Conservation (phyloP, 441 rosid species). For the Arabidopsis lyrata region DNA sequence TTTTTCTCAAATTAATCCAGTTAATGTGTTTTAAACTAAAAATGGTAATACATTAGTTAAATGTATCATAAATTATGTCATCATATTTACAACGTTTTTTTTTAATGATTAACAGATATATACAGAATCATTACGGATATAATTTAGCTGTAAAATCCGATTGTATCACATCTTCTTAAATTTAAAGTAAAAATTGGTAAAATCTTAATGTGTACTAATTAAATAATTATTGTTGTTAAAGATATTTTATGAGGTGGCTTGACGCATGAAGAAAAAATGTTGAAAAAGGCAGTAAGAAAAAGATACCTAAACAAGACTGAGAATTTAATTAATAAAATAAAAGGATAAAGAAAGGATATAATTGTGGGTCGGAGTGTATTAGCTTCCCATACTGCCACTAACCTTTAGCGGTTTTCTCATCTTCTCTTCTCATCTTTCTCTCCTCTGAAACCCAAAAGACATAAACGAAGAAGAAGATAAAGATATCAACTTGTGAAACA, state of each 20-base stretch:
- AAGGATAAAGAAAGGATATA: slow-evolving; percentile 24
- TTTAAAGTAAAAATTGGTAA: neutral
- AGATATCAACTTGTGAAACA: neutral
- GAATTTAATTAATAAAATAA: neutral
- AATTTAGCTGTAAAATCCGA: slow-evolving; percentile 5
- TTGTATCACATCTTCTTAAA: neutral
- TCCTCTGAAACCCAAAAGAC: slow-evolving; percentile 7
- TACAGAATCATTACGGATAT: neutral
- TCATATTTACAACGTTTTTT: neutral
- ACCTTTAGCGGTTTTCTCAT: slow-evolving; percentile 46
- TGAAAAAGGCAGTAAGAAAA: slow-evolving; percentile 30
- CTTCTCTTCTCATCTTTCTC: slow-evolving; percentile 36
- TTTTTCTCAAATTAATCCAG: no score
- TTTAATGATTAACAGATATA: neutral
- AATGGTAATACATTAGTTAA: no score
- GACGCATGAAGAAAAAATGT: slow-evolving; percentile 26
- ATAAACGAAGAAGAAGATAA: neutral
- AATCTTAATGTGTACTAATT: neutral
- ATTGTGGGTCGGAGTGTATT: slow-evolving; percentile 33
- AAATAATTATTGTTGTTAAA: neutral
- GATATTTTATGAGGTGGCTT: neutral
- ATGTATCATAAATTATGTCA: neutral
- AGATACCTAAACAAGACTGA: slow-evolving; percentile 16
- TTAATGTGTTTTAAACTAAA: no score
- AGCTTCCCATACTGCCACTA: slow-evolving; percentile 48